These are phyloP conservation scores for Solanum neorickii DNA, from an alignment of 257 asterid species.

Conservation along the genomic window DNA sequence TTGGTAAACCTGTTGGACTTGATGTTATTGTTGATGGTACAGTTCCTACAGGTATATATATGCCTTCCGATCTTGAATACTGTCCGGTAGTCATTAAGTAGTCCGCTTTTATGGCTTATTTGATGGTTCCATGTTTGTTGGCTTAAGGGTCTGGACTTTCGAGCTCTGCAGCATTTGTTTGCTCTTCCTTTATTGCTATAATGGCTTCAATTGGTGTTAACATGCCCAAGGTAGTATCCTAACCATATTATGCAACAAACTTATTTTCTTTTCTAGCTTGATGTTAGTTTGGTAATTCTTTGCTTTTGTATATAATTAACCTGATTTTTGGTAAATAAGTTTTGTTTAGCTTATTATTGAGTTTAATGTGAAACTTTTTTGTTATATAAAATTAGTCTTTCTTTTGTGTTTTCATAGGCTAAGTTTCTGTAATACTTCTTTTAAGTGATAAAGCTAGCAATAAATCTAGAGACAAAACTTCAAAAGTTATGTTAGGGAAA, in stretches of 20 bases:
- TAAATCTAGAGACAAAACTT: not conserved
- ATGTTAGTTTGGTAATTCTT: not conserved
- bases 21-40: constrained; percentile 83
- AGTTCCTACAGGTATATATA: constrained; percentile 78
- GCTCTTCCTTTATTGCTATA: constrained; percentile 87
- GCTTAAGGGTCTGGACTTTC: constrained; percentile 79
- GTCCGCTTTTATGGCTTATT: not conserved
- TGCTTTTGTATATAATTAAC: not conserved
- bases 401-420: not conserved
- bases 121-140: not conserved
- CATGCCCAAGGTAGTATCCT: constrained; percentile 28
- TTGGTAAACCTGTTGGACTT: constrained; percentile 52
- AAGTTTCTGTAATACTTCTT: not conserved
- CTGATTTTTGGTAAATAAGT: not conserved
- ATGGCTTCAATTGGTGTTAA: constrained; percentile 65
- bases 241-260: not conserved
- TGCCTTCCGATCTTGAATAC: not conserved
- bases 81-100: not conserved
- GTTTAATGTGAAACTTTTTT: not conserved
- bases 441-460: not conserved
- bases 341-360: not conserved
- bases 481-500: not conserved
- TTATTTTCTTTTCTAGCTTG: not conserved
- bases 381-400: not conserved
- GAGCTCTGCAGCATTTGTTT: constrained; percentile 98